Evolutionary conservation across 225 moss, liverwort and hornwort genomes (phyloP).

Genomic region (Polytrichum commune): DNA sequence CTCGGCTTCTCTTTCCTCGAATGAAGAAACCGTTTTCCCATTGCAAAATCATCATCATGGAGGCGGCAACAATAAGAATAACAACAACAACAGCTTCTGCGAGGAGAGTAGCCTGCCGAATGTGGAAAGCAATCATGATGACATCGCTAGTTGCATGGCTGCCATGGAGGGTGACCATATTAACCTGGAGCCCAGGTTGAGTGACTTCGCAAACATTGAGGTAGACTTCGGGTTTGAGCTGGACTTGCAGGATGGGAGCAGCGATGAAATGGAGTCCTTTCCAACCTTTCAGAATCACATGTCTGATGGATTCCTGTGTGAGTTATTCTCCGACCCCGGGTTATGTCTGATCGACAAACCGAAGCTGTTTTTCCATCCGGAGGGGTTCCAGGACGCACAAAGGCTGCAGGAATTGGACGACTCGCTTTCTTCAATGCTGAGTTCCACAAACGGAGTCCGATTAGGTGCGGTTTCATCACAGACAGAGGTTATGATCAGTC

Average conservation of each 20-base stretch:
- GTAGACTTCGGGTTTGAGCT: slow-evolving; percentile 48
- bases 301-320: slow-evolving; percentile 33
- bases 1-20: slow-evolving; percentile 17
- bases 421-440: slow-evolving; percentile 51
- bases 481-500: neutral
- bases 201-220: slow-evolving; percentile 27
- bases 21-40: slow-evolving; percentile 25
- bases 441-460: neutral
- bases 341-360: slow-evolving; percentile 15
- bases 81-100: neutral
- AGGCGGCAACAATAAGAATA: neutral
- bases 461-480: neutral
- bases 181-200: slow-evolving; percentile 26
- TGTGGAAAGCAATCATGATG: slow-evolving; percentile 25
- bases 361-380: slow-evolving; percentile 22
- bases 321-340: slow-evolving; percentile 13
- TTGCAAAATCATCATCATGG: slow-evolving; percentile 11
- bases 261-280: slow-evolving; percentile 8
- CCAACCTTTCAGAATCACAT: slow-evolving; percentile 34
- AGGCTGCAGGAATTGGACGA: slow-evolving; percentile 25
- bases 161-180: slow-evolving; percentile 34
- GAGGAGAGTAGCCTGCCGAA: slow-evolving; percentile 1
- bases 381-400: slow-evolving; percentile 39
- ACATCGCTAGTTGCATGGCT: slow-evolving; percentile 42
- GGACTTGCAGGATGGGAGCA: neutral